Evolutionary conservation across 257 asterid genomes (phyloP).

Genomic region (Lavandula angustifolia): DNA sequence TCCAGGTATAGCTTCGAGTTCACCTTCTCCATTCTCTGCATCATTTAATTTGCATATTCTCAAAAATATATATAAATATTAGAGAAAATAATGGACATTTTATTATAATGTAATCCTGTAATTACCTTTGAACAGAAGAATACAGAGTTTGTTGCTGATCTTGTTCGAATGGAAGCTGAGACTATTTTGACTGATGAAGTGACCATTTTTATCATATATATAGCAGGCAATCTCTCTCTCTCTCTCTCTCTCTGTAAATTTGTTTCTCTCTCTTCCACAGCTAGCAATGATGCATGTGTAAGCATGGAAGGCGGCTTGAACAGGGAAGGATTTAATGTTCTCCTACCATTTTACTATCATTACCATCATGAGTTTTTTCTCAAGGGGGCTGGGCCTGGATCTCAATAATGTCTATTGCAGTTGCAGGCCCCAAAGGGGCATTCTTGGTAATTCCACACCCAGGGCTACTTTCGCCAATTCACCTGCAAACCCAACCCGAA

Average conservation of each 20-base stretch:
- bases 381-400: too few relatives aligned
- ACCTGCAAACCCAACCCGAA: too few relatives aligned
- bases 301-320: conserved; percentile 64
- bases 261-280: not conserved
- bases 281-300: conserved; percentile 51
- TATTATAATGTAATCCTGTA: too few relatives aligned
- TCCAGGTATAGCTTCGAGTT: conserved; percentile 76
- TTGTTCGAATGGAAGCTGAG: not conserved
- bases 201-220: conserved; percentile 34
- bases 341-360: conserved; percentile 38
- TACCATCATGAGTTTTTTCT: conserved; percentile 32
- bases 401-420: too few relatives aligned
- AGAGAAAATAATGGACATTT: too few relatives aligned
- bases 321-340: conserved; percentile 42
- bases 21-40: conserved; percentile 52
- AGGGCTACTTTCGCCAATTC: too few relatives aligned
- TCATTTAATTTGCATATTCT: too few relatives aligned
- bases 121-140: conserved; percentile 8
- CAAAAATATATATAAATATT: too few relatives aligned
- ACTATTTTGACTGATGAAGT: conserved; percentile 11
- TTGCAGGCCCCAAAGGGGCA: too few relatives aligned
- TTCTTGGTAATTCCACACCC: not conserved
- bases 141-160: not conserved
- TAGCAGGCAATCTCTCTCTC: conserved; percentile 26
- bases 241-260: too few relatives aligned